Percentiles rank a stretch among this genome's conserved stretches.
Conservation (phyloP, 495 filamentous ascomycete genomes). For the Podospora appendiculata region DNA sequence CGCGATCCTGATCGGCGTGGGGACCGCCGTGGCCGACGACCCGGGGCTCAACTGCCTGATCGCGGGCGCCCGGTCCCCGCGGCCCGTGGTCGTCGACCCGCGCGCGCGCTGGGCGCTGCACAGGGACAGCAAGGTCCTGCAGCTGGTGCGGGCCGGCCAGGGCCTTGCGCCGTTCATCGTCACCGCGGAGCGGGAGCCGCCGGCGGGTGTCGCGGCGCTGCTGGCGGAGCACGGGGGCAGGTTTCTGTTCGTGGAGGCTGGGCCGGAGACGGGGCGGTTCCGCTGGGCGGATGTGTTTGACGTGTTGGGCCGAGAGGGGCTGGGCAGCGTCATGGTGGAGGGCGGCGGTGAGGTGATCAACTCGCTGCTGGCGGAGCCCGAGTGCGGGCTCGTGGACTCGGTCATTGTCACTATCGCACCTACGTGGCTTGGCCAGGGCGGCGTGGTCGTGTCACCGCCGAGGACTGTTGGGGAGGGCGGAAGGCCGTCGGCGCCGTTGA, state of each 20-base stretch:
- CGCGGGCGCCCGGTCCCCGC: constrained; percentile 49
- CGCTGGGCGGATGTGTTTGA: constrained; percentile 57
- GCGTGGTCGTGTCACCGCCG: constrained; percentile 62
- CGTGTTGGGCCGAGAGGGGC: constrained; percentile 47
- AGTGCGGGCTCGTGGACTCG: constrained; percentile 56
- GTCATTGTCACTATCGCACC: constrained; percentile 82
- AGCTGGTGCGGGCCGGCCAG: constrained; percentile 53
- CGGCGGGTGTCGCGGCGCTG: constrained; percentile 15
- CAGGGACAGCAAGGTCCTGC: constrained; percentile 52
- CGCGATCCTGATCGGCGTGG: constrained; percentile 76
- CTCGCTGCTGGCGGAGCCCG: constrained; percentile 54
- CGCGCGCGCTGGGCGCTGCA: constrained; percentile 57
- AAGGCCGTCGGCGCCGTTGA: constrained; percentile 46
- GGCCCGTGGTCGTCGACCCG: constrained; percentile 75
- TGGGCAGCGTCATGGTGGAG: constrained; percentile 82
- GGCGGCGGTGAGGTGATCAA: constrained; percentile 44
- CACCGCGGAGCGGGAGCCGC: constrained; percentile 22
- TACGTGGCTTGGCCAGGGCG: constrained; percentile 71
- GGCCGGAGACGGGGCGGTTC: constrained; percentile 9
- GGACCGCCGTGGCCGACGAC: constrained; percentile 78
- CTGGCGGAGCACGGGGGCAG: constrained; percentile 32
- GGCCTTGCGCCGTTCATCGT: constrained; percentile 70
- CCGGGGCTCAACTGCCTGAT: constrained; percentile 65
- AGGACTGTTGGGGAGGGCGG: constrained; percentile 41
- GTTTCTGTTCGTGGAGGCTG: constrained; percentile 19